Evolutionary conservation across 192 early-diverging fungal species (phyloP).

Genomic region (Backusella mclennaniae): DNA sequence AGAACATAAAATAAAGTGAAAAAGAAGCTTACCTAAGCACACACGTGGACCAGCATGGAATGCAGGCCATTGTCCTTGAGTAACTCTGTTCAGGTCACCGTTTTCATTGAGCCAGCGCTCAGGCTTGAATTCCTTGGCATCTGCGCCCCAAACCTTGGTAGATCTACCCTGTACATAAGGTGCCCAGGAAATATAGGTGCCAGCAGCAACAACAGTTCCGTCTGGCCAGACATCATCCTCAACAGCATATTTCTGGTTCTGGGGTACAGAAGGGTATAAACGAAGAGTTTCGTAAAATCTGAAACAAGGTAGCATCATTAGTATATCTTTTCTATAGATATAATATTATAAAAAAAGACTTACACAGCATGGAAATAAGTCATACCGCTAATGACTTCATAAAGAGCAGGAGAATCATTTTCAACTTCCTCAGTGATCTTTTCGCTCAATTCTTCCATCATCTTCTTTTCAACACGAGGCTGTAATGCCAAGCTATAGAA

Average conservation of each 20-base stretch:
- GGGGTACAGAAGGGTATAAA: slow-evolving; percentile 66
- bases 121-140: slow-evolving; percentile 62
- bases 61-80: slow-evolving; percentile 47
- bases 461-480: slow-evolving; percentile 41
- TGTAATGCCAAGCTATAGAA: slow-evolving; percentile 43
- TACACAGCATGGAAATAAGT: slow-evolving; percentile 41
- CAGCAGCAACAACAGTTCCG: slow-evolving; percentile 50
- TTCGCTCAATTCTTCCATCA: slow-evolving; percentile 41
- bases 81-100: slow-evolving; percentile 30
- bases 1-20: not conserved
- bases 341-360: not conserved
- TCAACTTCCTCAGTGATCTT: slow-evolving; percentile 28
- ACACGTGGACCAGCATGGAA: slow-evolving; percentile 58
- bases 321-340: not conserved
- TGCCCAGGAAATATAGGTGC: slow-evolving; percentile 47
- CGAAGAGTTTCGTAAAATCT: slow-evolving; percentile 57
- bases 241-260: slow-evolving; percentile 51
- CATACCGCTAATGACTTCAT: slow-evolving; percentile 33
- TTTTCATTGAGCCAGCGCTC: slow-evolving; percentile 59
- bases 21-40: slow-evolving; percentile 12
- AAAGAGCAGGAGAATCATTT: slow-evolving; percentile 22
- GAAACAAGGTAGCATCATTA: not conserved
- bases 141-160: slow-evolving; percentile 59
- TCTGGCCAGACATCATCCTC: slow-evolving; percentile 61
- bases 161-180: slow-evolving; percentile 53